Base-by-base conservation (phyloP, 2,329 filamentous ascomycete species). In the Penicillium polonicum region DNA sequence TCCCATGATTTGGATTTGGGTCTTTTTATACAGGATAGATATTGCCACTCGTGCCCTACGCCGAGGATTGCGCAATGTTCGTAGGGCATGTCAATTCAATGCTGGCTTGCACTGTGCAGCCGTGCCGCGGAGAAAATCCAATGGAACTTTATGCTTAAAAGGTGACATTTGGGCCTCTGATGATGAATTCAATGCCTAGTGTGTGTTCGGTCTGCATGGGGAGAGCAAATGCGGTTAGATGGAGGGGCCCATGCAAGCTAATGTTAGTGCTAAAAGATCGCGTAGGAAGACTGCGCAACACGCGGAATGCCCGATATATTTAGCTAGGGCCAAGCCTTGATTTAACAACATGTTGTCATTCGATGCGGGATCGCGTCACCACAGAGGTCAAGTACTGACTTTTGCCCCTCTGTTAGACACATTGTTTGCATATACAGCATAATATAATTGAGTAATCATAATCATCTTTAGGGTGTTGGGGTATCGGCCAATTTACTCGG, bases 1-100 rank as follows among this genome's bases (percentile, higher is more conserved):
- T 10, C 2, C 15, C 2, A 21, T 23, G 2, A 17, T 8, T 8
- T 17, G 52, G 13, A 19, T 12, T 33, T n/a, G 2, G 2, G 12
- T 29, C 9, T 35, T 10, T 13, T 23, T 43, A 43, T 48, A 36
- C n/a, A 29, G 5, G 6, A 9, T 35, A 10, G 6, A 27, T 5
- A 12, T 50, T 43, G 8, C 5, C 9, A 27, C 7, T 25, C 45
- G 52, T 55, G 45, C 52, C 29, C 15, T 35, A n/a, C 17, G 38
- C 27, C 12, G n/a, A 42, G 21, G 23, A 55, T 55, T 49, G 44
- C 52, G 52, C 52, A 50, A 50, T 55, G 10, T 29, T 31, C 8
- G 29, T 27, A 43, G 13, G 6, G 8, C 5, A 29, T 19, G 10
- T 31, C 9, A 43, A 49, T 25, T 12, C 17, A 43, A 36, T 27